Evolutionary conservation across 1,139 yeast genomes (phyloP), one percentile per base, ranked within the genome.

Genomic region (Suhomyces bokatorum): DNA sequence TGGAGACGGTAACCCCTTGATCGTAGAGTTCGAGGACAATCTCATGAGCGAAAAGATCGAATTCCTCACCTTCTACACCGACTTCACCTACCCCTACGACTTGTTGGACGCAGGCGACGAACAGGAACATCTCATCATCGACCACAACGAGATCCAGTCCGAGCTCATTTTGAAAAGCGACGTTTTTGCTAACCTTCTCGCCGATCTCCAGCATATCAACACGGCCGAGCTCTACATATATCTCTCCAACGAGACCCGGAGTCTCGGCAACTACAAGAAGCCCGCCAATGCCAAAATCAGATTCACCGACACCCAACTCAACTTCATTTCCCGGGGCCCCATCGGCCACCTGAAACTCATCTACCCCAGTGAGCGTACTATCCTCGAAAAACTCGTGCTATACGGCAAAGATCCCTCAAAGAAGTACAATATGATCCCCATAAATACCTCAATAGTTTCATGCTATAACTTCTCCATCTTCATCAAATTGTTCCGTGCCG

Each of bases 101-200:
- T 60, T 52, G 1, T 57, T 58, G 8, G 67, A 76, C 37, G 76
- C 74, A 14, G 17, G 10, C 16, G 61, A 51, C 16, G 58, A 51
- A 8, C 55, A 51, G 1, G 51, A 50, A 12, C 49, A 52, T 29
- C 53, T 70, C 15, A 40, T 63, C 4, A 62, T 85, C 5, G 83
- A 85, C 57, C 70, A 78, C 40, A 63, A 67, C 39, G 69, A 72
- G 20, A 60, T 87, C 4, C 69, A 75, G 35, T 72, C 82, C 59
- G 95, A 89, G 55, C 73, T 86, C 24, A 82, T 87, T 29, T 63
- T 89, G 16, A 79, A 80, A 46, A 84, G 93, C 17, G 82, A 80
- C 45, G 79, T 86, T 4, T 62, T 88, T 29, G 73, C 78, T 44
- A 84, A 83, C 48, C 75, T 87, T 0, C 59, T 89, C 28, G 81